phyloP scores from a whole-genome alignment of 2,329 filamentous ascomycete species.

The Zopfia rhizophila region DNA sequence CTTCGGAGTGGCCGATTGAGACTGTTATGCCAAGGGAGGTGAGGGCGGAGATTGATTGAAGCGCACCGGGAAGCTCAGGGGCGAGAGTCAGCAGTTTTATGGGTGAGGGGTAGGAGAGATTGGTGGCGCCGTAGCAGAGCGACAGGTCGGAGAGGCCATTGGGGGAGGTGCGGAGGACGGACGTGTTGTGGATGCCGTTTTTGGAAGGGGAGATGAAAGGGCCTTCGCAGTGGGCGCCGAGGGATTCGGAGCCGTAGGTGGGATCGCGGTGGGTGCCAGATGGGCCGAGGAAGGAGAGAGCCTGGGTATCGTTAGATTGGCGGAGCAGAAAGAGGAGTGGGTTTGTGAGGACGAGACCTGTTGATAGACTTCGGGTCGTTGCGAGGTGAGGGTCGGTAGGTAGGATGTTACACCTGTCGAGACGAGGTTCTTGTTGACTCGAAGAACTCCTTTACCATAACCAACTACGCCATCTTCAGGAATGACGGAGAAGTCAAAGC shows the following conservation, averaged over 20 bases:
- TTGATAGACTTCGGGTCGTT: constrained; percentile 82
- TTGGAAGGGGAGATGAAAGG: constrained; percentile 86
- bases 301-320: constrained; percentile 49
- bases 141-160: constrained; percentile 73
- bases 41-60: constrained; percentile 75
- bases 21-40: constrained; percentile 74
- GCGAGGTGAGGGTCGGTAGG: constrained; percentile 85
- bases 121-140: constrained; percentile 76
- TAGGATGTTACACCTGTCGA: constrained; percentile 89
- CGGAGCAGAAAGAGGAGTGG: constrained; percentile 1
- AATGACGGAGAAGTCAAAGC: constrained; percentile 88
- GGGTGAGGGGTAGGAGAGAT: constrained; percentile 63
- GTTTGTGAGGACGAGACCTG: constrained; percentile 59
- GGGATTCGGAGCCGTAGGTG: constrained; percentile 80
- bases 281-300: constrained; percentile 80
- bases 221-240: constrained; percentile 91
- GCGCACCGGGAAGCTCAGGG: constrained; percentile 77
- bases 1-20: constrained; percentile 87
- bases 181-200: constrained; percentile 84
- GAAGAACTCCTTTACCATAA: constrained; percentile 77
- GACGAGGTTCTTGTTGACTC: constrained; percentile 77
- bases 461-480: constrained; percentile 69
- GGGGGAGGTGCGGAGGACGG: constrained; percentile 73
- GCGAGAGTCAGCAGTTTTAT: constrained; percentile 88
- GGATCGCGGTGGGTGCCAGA: constrained; percentile 70